phyloP scores from a whole-genome alignment of 352 stramenopile species.

The Phytopythium aichiense region DNA sequence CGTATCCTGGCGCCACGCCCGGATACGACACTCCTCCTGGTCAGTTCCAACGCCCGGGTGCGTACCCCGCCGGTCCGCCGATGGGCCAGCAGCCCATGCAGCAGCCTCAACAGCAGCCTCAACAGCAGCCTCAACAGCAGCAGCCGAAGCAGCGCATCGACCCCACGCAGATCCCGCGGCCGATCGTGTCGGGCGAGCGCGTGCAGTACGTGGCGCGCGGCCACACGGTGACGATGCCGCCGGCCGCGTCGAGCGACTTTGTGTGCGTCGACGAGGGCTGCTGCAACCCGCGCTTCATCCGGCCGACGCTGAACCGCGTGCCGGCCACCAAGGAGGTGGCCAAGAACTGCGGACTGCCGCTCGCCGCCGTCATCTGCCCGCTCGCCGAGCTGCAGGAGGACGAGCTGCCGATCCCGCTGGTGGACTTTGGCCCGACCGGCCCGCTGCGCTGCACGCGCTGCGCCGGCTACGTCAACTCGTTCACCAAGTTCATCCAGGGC shows the following conservation, averaged over 20 bases:
- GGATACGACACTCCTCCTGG: slow-evolving; percentile 10
- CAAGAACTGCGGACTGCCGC: slow-evolving; percentile 71
- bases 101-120: slow-evolving; percentile 10
- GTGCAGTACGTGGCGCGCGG: slow-evolving; percentile 75
- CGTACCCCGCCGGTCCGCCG: slow-evolving; percentile 6
- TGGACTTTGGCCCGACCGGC: slow-evolving; percentile 81
- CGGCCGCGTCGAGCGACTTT: slow-evolving; percentile 72
- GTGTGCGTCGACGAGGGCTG: slow-evolving; percentile 83
- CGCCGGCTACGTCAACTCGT: slow-evolving; percentile 86
- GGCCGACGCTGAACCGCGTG: slow-evolving; percentile 83
- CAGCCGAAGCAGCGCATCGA: slow-evolving; percentile 80
- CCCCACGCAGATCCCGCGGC: slow-evolving; percentile 84
- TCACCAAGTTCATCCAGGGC: slow-evolving; percentile 84
- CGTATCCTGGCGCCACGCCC: slow-evolving; percentile 13
- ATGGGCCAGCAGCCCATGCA: slow-evolving; percentile 12
- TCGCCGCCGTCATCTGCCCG: slow-evolving; percentile 80
- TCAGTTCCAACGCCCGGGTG: slow-evolving; percentile 10
- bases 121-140: slow-evolving; percentile 33
- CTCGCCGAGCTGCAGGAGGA: slow-evolving; percentile 79
- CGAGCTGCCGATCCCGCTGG: slow-evolving; percentile 76
- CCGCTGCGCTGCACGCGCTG: slow-evolving; percentile 84
- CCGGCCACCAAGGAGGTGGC: slow-evolving; percentile 68
- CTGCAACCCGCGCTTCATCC: slow-evolving; percentile 88
- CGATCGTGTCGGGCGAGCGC: slow-evolving; percentile 56
- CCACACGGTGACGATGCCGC: slow-evolving; percentile 82